These are phyloP conservation scores for Boeremia lycopersici DNA, from an alignment of 2,329 filamentous ascomycete species.

Conservation along the genomic window DNA sequence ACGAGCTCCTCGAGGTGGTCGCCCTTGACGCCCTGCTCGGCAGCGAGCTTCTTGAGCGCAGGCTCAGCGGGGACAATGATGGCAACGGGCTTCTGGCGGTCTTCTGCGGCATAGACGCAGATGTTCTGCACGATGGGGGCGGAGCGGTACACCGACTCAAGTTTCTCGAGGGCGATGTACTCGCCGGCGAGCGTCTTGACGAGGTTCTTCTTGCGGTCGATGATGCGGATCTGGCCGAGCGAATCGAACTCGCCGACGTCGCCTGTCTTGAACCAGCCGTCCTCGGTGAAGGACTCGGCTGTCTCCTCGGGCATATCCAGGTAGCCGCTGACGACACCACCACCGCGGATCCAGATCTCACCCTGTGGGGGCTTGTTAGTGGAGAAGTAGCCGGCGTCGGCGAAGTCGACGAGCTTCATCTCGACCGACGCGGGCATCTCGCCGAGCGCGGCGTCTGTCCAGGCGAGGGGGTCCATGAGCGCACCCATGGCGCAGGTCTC, in stretches of 20 bases:
- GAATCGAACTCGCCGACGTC: conserved; percentile 90
- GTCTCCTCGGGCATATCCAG: conserved; percentile 88
- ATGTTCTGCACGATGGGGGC: conserved; percentile 81
- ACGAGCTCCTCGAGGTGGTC: conserved; percentile 71
- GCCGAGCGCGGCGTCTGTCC: conserved; percentile 77
- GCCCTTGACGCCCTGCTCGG: conserved; percentile 66
- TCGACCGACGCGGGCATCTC: conserved; percentile 79
- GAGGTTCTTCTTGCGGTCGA: conserved; percentile 97
- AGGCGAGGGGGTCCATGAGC: conserved; percentile 83
- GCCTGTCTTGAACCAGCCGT: conserved; percentile 97
- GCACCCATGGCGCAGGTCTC: conserved; percentile 87
- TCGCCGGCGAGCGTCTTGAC: conserved; percentile 95
- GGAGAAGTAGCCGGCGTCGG: conserved; percentile 84
- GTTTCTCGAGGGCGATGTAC: conserved; percentile 95
- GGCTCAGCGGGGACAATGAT: conserved; percentile 71
- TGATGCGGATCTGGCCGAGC: conserved; percentile 80
- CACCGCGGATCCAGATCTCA: conserved; percentile 88
- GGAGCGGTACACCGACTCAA: conserved; percentile 88
- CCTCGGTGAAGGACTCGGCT: conserved; percentile 72
- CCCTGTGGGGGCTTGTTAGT: conserved; percentile 81
- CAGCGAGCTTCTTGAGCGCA: conserved; percentile 62
- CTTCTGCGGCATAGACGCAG: conserved; percentile 80
- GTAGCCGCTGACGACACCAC: conserved; percentile 76
- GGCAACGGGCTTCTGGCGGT: conserved; percentile 79
- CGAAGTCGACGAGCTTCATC: conserved; percentile 88